Base-by-base conservation (phyloP, 2,329 filamentous ascomycete species). In the Fusarium sp. region DNA sequence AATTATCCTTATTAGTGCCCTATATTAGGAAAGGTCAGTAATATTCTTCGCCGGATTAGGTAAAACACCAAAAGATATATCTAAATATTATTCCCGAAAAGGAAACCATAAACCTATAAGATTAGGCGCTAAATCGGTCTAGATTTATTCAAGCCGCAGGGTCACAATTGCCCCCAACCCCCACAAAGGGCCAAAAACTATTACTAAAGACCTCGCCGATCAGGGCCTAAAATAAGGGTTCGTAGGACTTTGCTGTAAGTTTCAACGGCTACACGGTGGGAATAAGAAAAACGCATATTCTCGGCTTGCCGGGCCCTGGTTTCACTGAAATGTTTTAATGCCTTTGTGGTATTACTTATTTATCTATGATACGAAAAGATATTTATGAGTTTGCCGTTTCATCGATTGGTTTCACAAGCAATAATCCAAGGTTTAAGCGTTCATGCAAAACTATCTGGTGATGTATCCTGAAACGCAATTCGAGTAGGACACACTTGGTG, bases 401-500 rank as follows among this genome's bases (percentile, higher is more conserved):
- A 60, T 46, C 56, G 38, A 30, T 43, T 34, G 46, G 65, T 66
- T 68, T 68, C 65, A 62, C 49, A 56, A 52, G 43, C 47, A 56
- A 50, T 34, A 47, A 38, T 34, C 50, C 44, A 51, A 53, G 40
- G 39, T 44, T 48, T 34, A 46, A 24, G 15, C 26, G 26, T 57
- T 62, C 30, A 61, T 68, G 55, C 62, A 45, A 30, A 34, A 42
- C n/a, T 38, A 36, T 30, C 43, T 28, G 42, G 34, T 59, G 36
- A 43, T 59, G 43, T 39, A 38, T 34, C 30, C 39, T 68, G 54
- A 58, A 65, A 65, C 44, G 40, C 42, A 58, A 51, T 59, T 67
- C 57, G 46, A 38, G 57, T 53, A 66, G 51, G 63, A 52, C 59
- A 49, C 24, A 24, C 17, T 19, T 19, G 24, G 19, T 46, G 10